These are phyloP conservation scores for Nicotiana rustica DNA, from an alignment of 305 asterid species.

Conservation along the genomic window DNA sequence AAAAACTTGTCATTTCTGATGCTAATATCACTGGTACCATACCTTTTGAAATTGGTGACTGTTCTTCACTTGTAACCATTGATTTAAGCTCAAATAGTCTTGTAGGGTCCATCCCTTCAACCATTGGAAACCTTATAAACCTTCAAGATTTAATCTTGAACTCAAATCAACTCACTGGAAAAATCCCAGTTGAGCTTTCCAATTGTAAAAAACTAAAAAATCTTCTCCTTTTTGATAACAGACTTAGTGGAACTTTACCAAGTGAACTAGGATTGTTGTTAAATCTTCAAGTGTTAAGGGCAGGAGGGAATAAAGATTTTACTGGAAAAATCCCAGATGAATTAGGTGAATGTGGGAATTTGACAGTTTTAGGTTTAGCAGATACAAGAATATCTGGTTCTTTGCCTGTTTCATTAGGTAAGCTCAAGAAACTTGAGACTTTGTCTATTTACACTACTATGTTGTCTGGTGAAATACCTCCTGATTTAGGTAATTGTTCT, in stretches of 20 bases:
- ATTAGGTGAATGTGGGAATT: constrained; percentile 49
- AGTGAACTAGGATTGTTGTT: constrained; percentile 45
- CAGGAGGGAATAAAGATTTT: constrained; percentile 55
- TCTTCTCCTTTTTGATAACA: constrained; percentile 49
- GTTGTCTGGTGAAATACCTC: constrained; percentile 58
- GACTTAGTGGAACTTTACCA: constrained; percentile 48
- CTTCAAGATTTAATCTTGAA: constrained; percentile 51
- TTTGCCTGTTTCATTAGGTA: constrained; percentile 53
- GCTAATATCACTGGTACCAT: constrained; percentile 56
- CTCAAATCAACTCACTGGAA: constrained; percentile 55
- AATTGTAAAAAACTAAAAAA: constrained; percentile 44
- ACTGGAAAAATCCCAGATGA: constrained; percentile 51
- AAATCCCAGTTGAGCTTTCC: constrained; percentile 51
- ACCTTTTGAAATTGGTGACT: constrained; percentile 48
- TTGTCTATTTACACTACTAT: constrained; percentile 54
- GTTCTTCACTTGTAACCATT: constrained; percentile 42
- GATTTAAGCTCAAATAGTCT: constrained; percentile 52
- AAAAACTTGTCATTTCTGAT: constrained; percentile 51
- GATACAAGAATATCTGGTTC: constrained; percentile 53
- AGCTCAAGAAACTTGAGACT: constrained; percentile 50
- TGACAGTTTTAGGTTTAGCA: constrained; percentile 54
- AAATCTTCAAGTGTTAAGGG: constrained; percentile 49
- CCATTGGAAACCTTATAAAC: constrained; percentile 46
- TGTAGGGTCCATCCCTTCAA: constrained; percentile 48
- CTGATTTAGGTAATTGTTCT: constrained; percentile 52